These are phyloP conservation scores for Arthroderma sp. DNA, from an alignment of 2,329 filamentous ascomycete genomes.

Conservation along the genomic window DNA sequence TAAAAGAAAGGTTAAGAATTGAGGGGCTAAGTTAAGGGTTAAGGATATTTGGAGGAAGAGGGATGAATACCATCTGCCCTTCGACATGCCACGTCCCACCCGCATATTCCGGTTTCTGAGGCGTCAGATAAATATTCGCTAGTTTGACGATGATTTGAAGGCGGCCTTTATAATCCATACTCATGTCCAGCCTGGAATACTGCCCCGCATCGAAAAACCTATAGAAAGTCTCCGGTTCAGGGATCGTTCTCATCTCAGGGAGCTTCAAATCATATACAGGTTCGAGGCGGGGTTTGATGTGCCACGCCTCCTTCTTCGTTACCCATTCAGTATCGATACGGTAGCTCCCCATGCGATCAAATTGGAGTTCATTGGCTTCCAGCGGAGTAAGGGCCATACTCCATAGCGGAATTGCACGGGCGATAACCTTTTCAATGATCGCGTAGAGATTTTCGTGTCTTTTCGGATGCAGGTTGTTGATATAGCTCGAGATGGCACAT, in stretches of 20 bases:
- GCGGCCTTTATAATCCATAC: not conserved
- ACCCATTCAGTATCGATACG: not conserved
- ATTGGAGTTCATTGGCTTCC: not conserved
- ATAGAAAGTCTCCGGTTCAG: too few species aligned
- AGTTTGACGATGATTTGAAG: slow-evolving; percentile 53
- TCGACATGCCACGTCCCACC: slow-evolving; percentile 35
- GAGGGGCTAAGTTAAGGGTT: not conserved
- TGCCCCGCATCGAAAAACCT: not conserved
- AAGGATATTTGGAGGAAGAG: not conserved
- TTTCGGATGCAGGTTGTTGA: slow-evolving; percentile 33
- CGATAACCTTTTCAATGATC: slow-evolving; percentile 26
- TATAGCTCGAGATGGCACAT: slow-evolving; percentile 26
- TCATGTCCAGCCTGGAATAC: not conserved
- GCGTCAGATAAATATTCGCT: slow-evolving; percentile 47
- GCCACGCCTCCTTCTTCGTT: not conserved
- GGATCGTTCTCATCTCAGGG: not conserved
- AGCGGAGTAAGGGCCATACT: slow-evolving; percentile 19
- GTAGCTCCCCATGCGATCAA: not conserved
- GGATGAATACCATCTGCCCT: slow-evolving; percentile 22
- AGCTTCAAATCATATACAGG: slow-evolving; percentile 4
- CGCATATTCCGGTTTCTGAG: slow-evolving; percentile 42
- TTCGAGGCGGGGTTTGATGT: too few species aligned
- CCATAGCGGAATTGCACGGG: slow-evolving; percentile 34
- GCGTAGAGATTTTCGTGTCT: slow-evolving; percentile 22
- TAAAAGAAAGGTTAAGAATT: not conserved